phyloP scores from a whole-genome alignment of 2,329 filamentous ascomycete genomes.

The Verticillium nonalfalfae region DNA sequence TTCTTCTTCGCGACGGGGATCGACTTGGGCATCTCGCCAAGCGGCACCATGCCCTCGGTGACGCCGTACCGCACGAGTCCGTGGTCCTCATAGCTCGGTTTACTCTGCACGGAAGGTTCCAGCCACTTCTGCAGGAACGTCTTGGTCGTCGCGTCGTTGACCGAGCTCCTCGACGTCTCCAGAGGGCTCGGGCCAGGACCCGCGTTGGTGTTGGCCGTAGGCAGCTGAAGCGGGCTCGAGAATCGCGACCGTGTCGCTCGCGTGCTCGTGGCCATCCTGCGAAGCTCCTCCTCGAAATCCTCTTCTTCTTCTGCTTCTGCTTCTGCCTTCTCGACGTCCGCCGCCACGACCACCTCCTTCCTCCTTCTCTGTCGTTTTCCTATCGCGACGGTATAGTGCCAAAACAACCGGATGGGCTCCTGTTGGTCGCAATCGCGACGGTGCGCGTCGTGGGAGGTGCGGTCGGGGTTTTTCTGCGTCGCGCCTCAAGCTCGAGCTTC shows the following conservation, averaged over 20 bases:
- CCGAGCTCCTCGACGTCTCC: slow-evolving; percentile 28
- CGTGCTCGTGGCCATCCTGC: slow-evolving; percentile 36
- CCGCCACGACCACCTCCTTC: not conserved
- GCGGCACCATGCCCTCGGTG: slow-evolving; percentile 74
- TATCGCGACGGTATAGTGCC: not conserved
- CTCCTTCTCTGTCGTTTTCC: not conserved
- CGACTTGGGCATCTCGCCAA: slow-evolving; percentile 66
- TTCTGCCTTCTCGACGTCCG: slow-evolving; percentile 76
- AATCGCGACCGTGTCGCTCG: slow-evolving; percentile 49
- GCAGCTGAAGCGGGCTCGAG: slow-evolving; percentile 42
- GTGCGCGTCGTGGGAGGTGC: not conserved
- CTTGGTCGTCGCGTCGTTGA: slow-evolving; percentile 29
- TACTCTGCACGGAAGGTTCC: slow-evolving; percentile 51
- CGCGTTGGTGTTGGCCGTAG: slow-evolving; percentile 19
- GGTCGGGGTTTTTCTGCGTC: not conserved
- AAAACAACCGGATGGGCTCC: not conserved
- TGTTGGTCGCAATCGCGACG: not conserved
- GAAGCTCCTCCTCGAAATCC: slow-evolving; percentile 22
- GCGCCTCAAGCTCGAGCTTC: not conserved
- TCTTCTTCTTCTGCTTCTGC: slow-evolving; percentile 66
- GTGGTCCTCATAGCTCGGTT: slow-evolving; percentile 71
- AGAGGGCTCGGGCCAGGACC: slow-evolving; percentile 7
- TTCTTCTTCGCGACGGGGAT: slow-evolving; percentile 30
- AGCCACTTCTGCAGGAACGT: slow-evolving; percentile 51
- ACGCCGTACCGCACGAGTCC: slow-evolving; percentile 70